These are phyloP conservation scores for Colletotrichum godetiae DNA, from an alignment of 2,329 filamentous ascomycete species.

Conservation along the genomic window DNA sequence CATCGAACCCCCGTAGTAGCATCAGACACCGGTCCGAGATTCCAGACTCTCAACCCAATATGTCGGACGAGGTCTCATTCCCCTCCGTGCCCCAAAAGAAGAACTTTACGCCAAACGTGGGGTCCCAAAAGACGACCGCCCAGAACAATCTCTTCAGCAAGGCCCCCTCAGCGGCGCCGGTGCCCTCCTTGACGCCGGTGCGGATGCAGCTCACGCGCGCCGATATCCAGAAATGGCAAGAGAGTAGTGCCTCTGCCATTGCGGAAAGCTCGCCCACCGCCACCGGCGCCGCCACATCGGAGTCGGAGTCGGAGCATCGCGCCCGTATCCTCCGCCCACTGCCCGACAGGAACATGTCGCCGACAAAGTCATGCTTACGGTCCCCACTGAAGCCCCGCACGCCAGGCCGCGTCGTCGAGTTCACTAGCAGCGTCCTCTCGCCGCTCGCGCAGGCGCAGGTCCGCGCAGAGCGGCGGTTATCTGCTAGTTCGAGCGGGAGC, in stretches of 20 bases:
- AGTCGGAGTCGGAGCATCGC: conserved; percentile 47
- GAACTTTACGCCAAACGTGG: conserved; percentile 59
- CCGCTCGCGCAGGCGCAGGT: conserved; percentile 54
- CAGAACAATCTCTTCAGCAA: conserved; percentile 53
- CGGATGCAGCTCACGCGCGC: conserved; percentile 54
- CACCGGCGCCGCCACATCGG: too few relatives aligned
- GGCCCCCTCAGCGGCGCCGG: conserved; percentile 39
- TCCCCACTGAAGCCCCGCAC: conserved; percentile 69
- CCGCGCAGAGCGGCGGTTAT: conserved; percentile 20
- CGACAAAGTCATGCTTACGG: conserved; percentile 66
- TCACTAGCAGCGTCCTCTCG: conserved; percentile 62
- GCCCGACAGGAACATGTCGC: conserved; percentile 64
- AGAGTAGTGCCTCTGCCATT: conserved; percentile 50
- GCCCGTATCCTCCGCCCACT: conserved; percentile 58
- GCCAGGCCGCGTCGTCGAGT: conserved; percentile 69
- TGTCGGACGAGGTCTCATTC: conserved; percentile 46
- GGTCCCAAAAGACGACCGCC: conserved; percentile 42
- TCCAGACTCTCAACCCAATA: conserved; percentile 41
- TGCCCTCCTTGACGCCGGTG: conserved; percentile 48
- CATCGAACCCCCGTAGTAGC: not conserved
- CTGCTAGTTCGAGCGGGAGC: conserved; percentile 10
- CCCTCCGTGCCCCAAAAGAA: conserved; percentile 57
- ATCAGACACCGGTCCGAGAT: conserved; percentile 25
- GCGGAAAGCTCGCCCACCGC: conserved; percentile 47
- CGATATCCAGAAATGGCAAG: conserved; percentile 55